Base-by-base conservation (phyloP, 345 rosid genomes). In the Toxicodendron radicans region DNA sequence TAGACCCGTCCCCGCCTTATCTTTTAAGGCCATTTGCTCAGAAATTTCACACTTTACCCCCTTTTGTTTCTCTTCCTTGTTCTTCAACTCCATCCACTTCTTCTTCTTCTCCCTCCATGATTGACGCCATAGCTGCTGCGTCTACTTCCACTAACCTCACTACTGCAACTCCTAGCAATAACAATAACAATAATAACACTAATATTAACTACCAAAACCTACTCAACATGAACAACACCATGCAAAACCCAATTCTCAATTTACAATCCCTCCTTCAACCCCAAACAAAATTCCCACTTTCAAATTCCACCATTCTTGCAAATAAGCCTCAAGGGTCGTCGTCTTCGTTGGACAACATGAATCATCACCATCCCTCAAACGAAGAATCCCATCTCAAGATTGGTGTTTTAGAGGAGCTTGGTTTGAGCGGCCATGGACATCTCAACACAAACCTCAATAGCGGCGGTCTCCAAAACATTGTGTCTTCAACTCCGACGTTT, bases 261-360 rank as follows among this genome's bases (percentile, higher is more conserved):
- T 80, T 93, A 54, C 94, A 89, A 14, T 79, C 93, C 53, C 87
- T 91, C 64, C 85, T 90, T 70, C 93, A 88, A 79, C 57, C 82
- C 35, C 81, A 87, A 20, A 78, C 59, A 10, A 83, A 77, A 75
- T 82, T 77, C 76, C 82, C 85, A 68, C 79, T 84, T 78, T 53
- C 82, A 23, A 72, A 66, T 73, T 72, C 85, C 41, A 17, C 82
- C 59, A 68, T 74, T 67, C 78, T 82, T 66, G 85, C 81, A 58
- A 38, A 66, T 48, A 75, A 82, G 43, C 72, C 45, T 38, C 43
- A 38, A 38, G 43, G 8, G 9, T 38, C 43, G 43, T 6, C 43
- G 43, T 38, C 43, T 38, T 38, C 43, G 6, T 38, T 38, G 43
- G 43, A 38, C 9, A 38, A 38, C 43, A 38, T 38, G 43, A 38